A percentile compares a stretch with the other conserved stretches of the same genome.
Conservation (phyloP, 805 yeast genomes). For the Saccharomycopsis malanga region DNA sequence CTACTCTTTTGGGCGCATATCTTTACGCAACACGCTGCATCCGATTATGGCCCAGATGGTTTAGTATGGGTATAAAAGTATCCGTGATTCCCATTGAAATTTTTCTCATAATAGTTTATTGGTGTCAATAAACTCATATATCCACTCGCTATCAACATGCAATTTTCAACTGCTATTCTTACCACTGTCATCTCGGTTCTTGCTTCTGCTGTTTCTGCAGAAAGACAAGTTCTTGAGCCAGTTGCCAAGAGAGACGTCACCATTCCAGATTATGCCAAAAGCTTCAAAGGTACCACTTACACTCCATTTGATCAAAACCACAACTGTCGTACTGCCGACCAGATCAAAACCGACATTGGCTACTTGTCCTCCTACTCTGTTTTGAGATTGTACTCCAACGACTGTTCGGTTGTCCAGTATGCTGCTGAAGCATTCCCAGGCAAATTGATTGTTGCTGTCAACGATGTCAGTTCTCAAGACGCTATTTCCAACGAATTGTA, state of each 20-base stretch:
- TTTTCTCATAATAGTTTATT: too few species aligned
- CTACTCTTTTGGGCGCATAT: too few species aligned
- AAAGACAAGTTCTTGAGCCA: slow-evolving; percentile 9
- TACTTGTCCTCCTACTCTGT: slow-evolving; percentile 39
- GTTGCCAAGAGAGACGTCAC: slow-evolving; percentile 6
- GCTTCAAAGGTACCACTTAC: slow-evolving; percentile 53
- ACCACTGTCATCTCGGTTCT: slow-evolving; percentile 1
- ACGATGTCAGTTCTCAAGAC: slow-evolving; percentile 38
- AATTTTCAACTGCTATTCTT: slow-evolving; percentile 4
- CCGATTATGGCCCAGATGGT: too few species aligned
- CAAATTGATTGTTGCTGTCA: slow-evolving; percentile 52
- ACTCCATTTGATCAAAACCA: slow-evolving; percentile 55
- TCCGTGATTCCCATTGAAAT: too few species aligned
- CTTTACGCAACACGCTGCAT: too few species aligned
- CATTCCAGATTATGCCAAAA: slow-evolving; percentile 15
- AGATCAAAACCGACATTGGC: slow-evolving; percentile 42
- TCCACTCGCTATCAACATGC: too few species aligned
- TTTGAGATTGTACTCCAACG: slow-evolving; percentile 58
- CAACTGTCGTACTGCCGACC: slow-evolving; percentile 44
- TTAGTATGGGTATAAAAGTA: too few species aligned
- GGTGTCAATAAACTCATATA: too few species aligned
- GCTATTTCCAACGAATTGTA: slow-evolving; percentile 17
- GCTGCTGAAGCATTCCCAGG: slow-evolving; percentile 42
- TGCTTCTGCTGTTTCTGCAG: slow-evolving; percentile 7
- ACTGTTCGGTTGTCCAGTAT: slow-evolving; percentile 50